These are phyloP conservation scores for Erigeron canadensis DNA, from an alignment of 129 eudicot genomes.

Conservation along the genomic window DNA sequence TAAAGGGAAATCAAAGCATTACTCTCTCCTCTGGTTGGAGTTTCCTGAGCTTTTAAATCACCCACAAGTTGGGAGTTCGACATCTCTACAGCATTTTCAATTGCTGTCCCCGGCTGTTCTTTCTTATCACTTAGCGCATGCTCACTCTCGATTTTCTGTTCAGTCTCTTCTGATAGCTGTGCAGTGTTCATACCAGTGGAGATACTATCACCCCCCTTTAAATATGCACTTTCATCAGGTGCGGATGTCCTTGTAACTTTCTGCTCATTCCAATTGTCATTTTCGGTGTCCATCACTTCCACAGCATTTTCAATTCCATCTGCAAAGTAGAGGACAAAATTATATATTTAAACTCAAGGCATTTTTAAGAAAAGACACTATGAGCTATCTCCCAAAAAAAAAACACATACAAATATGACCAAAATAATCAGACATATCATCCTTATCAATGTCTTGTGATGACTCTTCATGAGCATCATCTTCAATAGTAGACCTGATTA, in stretches of 20 bases:
- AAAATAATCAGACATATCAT: constrained; percentile 12
- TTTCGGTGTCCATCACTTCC: constrained; percentile 2
- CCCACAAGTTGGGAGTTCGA: not conserved
- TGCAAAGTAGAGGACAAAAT: constrained; percentile 11
- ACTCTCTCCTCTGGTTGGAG: constrained; percentile 17
- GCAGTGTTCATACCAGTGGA: not conserved
- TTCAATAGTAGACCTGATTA: not conserved
- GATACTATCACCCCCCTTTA: not conserved
- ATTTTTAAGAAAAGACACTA: not conserved
- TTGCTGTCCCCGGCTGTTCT: not conserved
- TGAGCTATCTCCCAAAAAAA: not conserved
- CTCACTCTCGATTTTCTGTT: not conserved
- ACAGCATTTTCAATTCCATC: constrained; percentile 18
- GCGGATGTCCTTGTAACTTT: constrained; percentile 3
- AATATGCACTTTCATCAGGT: constrained; percentile 7
- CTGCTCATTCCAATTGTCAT: constrained; percentile 10
- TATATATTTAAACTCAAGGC: not conserved
- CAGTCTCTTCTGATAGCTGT: constrained; percentile 17
- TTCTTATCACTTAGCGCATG: not conserved
- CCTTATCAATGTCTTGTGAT: constrained; percentile 9
- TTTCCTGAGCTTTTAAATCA: not conserved
- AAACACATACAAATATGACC: constrained; percentile 27
- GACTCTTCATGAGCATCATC: constrained; percentile 11
- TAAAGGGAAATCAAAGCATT: not conserved
- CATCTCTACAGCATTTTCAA: constrained; percentile 6